These are phyloP conservation scores for Vitis riparia DNA, from an alignment of 164 flowering plant species.

Conservation along the genomic window DNA sequence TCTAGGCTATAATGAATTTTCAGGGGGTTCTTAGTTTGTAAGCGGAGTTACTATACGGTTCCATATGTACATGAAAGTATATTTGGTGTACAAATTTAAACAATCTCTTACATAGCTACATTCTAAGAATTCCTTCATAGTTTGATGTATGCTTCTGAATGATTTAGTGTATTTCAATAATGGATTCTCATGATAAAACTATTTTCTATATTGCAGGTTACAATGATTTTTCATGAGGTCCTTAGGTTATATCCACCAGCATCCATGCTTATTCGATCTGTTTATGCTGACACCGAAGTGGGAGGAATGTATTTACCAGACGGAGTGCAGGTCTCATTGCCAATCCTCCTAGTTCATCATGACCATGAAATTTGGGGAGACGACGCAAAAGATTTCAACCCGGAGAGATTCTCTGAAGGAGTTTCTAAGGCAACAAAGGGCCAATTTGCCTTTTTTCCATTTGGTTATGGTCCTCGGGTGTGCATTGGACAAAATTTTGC, in stretches of 20 bases:
- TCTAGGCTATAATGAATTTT: no score
- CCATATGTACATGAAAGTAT: no score
- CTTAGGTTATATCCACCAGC: constrained; percentile 26
- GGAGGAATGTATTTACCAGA: constrained; percentile 23
- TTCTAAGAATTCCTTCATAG: no score
- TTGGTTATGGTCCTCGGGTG: constrained; percentile 23
- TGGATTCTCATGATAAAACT: no score
- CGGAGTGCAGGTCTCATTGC: constrained; percentile 10
- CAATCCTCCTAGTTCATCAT: constrained; percentile 12
- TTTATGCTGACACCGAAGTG: constrained; percentile 2
- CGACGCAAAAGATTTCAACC: constrained; percentile 23
- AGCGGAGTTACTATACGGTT: no score
- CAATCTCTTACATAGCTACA: no score
- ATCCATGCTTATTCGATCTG: background rate
- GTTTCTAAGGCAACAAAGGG: constrained; percentile 22
- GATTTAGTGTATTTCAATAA: no score
- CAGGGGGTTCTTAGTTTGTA: no score
- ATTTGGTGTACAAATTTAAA: no score
- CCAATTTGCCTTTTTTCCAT: constrained; percentile 14
- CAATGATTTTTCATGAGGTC: constrained; percentile 8
- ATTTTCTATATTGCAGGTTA: constrained; percentile 3
- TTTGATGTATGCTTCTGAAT: no score
- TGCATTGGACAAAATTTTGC: no score
- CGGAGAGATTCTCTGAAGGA: constrained; percentile 22
- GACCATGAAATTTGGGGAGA: constrained; percentile 22